These are phyloP conservation scores for Eutrema salsugineum DNA, from an alignment of 441 rosid species.

Conservation along the genomic window DNA sequence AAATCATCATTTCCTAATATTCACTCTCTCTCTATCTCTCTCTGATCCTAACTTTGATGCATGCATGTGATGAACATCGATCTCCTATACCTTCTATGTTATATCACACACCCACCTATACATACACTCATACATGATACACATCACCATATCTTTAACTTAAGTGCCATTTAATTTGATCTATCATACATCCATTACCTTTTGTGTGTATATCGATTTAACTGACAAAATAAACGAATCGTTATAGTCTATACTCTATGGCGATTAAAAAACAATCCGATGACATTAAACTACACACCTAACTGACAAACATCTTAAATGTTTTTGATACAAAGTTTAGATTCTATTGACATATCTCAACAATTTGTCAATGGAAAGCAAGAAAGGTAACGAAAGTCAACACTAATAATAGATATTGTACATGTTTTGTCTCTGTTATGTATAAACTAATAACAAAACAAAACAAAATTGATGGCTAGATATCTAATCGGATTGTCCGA, in stretches of 20 bases:
- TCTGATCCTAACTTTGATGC: slow-evolving; percentile 33
- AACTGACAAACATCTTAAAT: slow-evolving; percentile 20
- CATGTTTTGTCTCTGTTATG: slow-evolving; percentile 18
- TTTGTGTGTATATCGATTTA: slow-evolving; percentile 21
- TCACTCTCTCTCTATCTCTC: not conserved
- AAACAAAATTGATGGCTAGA: not conserved
- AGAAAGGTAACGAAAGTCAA: slow-evolving; percentile 20
- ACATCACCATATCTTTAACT: not conserved
- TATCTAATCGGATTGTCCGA: not conserved
- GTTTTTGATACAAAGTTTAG: not conserved
- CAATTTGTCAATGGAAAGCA: slow-evolving; percentile 16
- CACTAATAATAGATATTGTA: slow-evolving; percentile 12
- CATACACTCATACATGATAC: not conserved
- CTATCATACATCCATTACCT: slow-evolving; percentile 22
- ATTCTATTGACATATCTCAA: slow-evolving; percentile 9
- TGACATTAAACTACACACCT: slow-evolving; percentile 14
- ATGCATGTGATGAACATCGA: slow-evolving; percentile 16
- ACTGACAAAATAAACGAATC: slow-evolving; percentile 8
- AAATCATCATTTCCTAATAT: slow-evolving; percentile 16
- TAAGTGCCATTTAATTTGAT: not conserved
- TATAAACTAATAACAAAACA: slow-evolving; percentile 9
- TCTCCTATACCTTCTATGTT: slow-evolving; percentile 30
- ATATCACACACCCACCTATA: slow-evolving; percentile 25
- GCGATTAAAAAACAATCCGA: not conserved
- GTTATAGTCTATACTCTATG: not conserved